Conservation (phyloP, 768 basidiomycete genomes). For the Daedaleopsis nitida region DNA sequence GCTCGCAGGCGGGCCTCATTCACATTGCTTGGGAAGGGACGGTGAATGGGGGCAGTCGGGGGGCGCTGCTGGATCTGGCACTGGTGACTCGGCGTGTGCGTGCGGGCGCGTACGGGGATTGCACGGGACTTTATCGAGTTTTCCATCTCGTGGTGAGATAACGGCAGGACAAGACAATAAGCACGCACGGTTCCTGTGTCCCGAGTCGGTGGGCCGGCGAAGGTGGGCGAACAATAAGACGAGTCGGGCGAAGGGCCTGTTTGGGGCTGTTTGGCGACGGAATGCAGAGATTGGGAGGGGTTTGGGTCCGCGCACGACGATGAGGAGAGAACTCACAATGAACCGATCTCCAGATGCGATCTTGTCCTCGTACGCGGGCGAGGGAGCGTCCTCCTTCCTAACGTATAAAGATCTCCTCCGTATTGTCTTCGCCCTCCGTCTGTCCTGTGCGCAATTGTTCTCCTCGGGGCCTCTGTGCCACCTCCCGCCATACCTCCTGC, state of each 20-base stretch:
- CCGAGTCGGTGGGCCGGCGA: slow-evolving; percentile 17
- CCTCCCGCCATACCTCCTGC: slow-evolving; percentile 47
- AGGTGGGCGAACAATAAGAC: slow-evolving; percentile 27
- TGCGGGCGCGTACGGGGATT: slow-evolving; percentile 19
- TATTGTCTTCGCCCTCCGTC: slow-evolving; percentile 41
- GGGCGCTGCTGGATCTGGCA: slow-evolving; percentile 11
- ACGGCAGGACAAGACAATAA: slow-evolving; percentile 30
- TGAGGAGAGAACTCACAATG: slow-evolving; percentile 24
- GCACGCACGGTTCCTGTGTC: slow-evolving; percentile 22
- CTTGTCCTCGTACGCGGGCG: slow-evolving; percentile 16
- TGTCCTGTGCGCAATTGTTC: slow-evolving; percentile 71
- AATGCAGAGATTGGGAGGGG: slow-evolving; percentile 25
- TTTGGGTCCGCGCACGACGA: slow-evolving; percentile 21
- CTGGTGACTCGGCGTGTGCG: slow-evolving; percentile 27
- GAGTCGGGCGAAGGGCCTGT: slow-evolving; percentile 23
- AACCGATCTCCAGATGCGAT: slow-evolving; percentile 26
- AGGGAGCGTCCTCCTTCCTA: slow-evolving; percentile 27
- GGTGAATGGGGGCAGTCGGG: neutral
- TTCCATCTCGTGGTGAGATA: slow-evolving; percentile 24
- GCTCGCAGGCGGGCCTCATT: slow-evolving; percentile 11
- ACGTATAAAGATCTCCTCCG: slow-evolving; percentile 33
- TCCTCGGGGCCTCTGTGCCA: slow-evolving; percentile 51
- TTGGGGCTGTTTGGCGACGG: slow-evolving; percentile 21
- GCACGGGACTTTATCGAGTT: slow-evolving; percentile 27
- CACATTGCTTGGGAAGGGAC: slow-evolving; percentile 7